phyloP scores from a whole-genome alignment of 352 stramenopile genomes.

The Globisporangium carolinianum region DNA sequence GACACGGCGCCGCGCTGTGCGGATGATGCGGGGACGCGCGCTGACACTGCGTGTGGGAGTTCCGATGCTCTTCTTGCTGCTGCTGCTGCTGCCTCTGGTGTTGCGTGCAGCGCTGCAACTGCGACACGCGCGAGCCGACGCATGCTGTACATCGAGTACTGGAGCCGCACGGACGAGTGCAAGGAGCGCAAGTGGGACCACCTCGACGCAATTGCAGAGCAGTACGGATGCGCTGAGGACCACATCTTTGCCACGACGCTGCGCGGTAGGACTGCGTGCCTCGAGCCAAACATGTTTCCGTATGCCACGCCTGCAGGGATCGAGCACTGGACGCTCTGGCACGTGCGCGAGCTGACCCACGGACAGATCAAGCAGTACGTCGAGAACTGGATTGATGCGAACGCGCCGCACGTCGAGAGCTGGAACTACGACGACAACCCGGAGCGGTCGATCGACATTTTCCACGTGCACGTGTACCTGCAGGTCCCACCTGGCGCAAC shows the following conservation, averaged over 20 bases:
- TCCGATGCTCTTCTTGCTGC: neutral
- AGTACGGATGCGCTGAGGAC: conserved; percentile 69
- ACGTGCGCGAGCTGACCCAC: conserved; percentile 66
- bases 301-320: conserved; percentile 85
- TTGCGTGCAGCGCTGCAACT: neutral
- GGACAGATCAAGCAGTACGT: conserved; percentile 85
- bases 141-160: conserved; percentile 86
- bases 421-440: conserved; percentile 90
- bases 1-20: neutral
- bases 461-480: conserved; percentile 88
- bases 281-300: conserved; percentile 89
- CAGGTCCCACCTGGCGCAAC: conserved; percentile 48
- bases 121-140: conserved; percentile 33
- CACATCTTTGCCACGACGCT: conserved; percentile 80
- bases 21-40: conserved; percentile 12
- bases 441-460: conserved; percentile 86
- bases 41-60: conserved; percentile 22
- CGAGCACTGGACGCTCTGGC: conserved; percentile 86
- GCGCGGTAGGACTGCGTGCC: conserved; percentile 69
- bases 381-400: conserved; percentile 84
- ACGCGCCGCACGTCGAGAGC: conserved; percentile 59
- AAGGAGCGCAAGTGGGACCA: conserved; percentile 88
- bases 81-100: conserved; percentile 40
- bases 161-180: conserved; percentile 82
- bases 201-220: conserved; percentile 72